Conservation (phyloP, 2,329 filamentous ascomycete species). For the Metarhizium sp. region DNA sequence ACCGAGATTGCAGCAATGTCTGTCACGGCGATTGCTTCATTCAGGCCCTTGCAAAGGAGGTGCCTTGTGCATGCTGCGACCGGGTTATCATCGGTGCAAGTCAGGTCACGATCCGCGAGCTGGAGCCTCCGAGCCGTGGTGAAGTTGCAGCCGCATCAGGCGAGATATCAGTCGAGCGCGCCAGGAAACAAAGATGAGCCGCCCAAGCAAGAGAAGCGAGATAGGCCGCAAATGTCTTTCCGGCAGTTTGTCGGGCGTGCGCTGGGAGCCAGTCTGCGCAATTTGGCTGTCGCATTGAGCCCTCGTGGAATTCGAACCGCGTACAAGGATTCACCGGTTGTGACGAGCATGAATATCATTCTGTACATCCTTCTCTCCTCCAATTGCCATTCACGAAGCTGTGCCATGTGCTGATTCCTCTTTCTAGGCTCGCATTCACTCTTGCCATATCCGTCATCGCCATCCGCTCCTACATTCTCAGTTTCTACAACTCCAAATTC, state of each 20-base stretch:
- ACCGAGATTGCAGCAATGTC: conserved; percentile 18
- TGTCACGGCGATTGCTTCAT: conserved; percentile 22
- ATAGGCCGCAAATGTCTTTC: conserved; percentile 22
- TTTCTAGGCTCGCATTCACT: conserved; percentile 19
- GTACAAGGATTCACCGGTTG: conserved; percentile 22
- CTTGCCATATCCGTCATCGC: conserved; percentile 20
- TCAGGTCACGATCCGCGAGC: conserved; percentile 18
- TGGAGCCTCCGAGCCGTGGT: conserved; percentile 21
- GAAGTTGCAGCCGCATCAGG: conserved; percentile 16
- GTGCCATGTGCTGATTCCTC: neutral
- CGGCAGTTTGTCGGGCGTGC: conserved; percentile 18
- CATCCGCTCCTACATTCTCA: conserved; percentile 38
- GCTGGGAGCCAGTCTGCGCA: conserved; percentile 24
- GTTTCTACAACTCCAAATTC: conserved; percentile 46
- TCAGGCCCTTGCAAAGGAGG: conserved; percentile 21
- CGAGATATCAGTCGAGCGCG: conserved; percentile 18
- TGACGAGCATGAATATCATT: conserved; percentile 20
- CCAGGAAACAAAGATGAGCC: conserved; percentile 6
- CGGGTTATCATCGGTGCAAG: conserved; percentile 23
- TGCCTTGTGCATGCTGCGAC: conserved; percentile 19
- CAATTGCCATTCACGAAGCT: neutral
- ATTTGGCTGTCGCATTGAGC: conserved; percentile 23
- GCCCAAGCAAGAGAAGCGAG: conserved; percentile 12
- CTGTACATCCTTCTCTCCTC: conserved; percentile 16
- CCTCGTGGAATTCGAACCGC: conserved; percentile 25